Evolutionary conservation across 306 rosid genomes (phyloP).

Genomic region (Glycine tomentella): DNA sequence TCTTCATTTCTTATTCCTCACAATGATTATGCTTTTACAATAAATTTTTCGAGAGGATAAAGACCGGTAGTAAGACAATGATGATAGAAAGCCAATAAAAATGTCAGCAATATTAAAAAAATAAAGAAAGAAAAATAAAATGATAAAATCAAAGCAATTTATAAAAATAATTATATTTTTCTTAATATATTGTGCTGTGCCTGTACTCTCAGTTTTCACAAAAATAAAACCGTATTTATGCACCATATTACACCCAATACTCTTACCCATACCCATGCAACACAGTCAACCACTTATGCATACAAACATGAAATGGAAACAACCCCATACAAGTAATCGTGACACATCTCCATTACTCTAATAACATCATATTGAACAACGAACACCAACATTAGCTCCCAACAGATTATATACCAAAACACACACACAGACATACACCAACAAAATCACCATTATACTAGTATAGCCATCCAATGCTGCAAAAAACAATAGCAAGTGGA

Average conservation of each 20-base stretch:
- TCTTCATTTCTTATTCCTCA: background rate
- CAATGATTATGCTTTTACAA: background rate
- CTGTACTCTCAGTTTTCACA: background rate
- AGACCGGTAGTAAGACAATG: background rate
- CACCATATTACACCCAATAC: background rate
- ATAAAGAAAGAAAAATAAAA: background rate
- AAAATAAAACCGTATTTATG: background rate
- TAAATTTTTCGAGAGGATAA: background rate
- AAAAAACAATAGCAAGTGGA: conserved; percentile 31
- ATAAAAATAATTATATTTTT: background rate
- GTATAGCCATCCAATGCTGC: conserved; percentile 36
- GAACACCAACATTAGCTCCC: conserved; percentile 26
- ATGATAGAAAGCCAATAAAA: background rate
- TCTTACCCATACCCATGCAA: background rate
- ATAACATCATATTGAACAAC: conserved; percentile 22
- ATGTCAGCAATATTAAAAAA: background rate
- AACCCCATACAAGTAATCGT: conserved; percentile 16
- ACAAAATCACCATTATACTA: conserved; percentile 8
- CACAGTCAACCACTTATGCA: too few relatives aligned
- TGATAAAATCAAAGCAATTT: background rate
- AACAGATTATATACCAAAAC: background rate
- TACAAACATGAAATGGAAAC: too few relatives aligned
- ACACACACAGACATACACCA: background rate
- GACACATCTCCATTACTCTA: conserved; percentile 31
- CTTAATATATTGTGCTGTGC: background rate